Evolutionary conservation across 78 protist genomes (phyloP), one percentile per base, ranked within the genome.

Genomic region (Dictyostelium purpureum): DNA sequence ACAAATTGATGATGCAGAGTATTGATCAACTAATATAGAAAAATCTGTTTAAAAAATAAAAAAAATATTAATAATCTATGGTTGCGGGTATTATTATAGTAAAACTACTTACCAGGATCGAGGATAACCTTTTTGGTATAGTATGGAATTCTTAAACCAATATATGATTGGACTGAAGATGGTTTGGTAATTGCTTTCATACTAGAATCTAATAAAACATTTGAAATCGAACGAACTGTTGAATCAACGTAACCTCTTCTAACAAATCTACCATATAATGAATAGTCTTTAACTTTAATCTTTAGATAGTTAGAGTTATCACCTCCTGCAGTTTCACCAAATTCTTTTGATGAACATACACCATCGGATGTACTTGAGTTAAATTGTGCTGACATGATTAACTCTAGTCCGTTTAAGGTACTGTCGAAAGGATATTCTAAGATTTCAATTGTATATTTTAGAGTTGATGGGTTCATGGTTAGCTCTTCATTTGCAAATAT

Each of bases 51-150:
- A n/a, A n/a, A n/a, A n/a, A n/a, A n/a, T n/a, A n/a, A n/a, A n/a
- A n/a, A n/a, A n/a, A n/a, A n/a, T n/a, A n/a, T n/a, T n/a, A n/a
- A n/a, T n/a, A n/a, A n/a, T n/a, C n/a, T n/a, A n/a, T n/a, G n/a
- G n/a, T n/a, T n/a, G n/a, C n/a, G n/a, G n/a, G n/a, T n/a, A n/a
- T n/a, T n/a, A n/a, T n/a, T n/a, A n/a, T n/a, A n/a, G n/a, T n/a
- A n/a, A n/a, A n/a, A n/a, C n/a, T n/a, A n/a, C n/a, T n/a, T n/a
- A 56, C 59, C 83, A 7, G 83, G 83, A 45, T 77, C 83, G 6
- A 77, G 43, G 6, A 42, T 21, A 18, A 57, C 31, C 35, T 33
- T 19, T 37, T 9, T 2, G 56, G 26, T 2, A 57, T 77, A 77
- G 42, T 57, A 18, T 33, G 74, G 69, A 12, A 77, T 24, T 12